A percentile compares a stretch with the other conserved stretches of the same genome.
phyloP scores from a whole-genome alignment of 1,284 basidiomycete genomes.

The Leccinum pallidistipes region DNA sequence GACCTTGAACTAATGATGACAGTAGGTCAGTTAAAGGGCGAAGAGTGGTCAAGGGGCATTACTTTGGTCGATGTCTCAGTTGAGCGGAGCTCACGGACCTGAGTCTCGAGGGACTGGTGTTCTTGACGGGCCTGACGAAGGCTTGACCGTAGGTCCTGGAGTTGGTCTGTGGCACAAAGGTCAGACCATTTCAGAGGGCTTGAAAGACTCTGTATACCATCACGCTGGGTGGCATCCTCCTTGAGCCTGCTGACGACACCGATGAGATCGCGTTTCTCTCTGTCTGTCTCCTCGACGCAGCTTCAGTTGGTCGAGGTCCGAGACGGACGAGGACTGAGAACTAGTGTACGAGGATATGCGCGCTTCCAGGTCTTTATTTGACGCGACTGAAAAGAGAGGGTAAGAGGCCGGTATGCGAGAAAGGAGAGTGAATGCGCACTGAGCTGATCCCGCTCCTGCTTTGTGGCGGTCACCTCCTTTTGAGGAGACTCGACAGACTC shows the following conservation, averaged over 20 bases:
- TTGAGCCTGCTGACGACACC: constrained; percentile 71
- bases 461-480: constrained; percentile 52
- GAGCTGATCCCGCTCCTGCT: constrained; percentile 62
- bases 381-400: constrained; percentile 41
- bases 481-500: constrained; percentile 47
- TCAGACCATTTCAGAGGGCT: constrained; percentile 4
- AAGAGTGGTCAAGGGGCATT: background rate
- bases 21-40: no score
- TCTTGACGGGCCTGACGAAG: constrained; percentile 77
- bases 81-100: constrained; percentile 68
- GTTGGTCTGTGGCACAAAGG: constrained; percentile 52
- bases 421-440: constrained; percentile 41
- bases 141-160: constrained; percentile 62
- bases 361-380: constrained; percentile 52
- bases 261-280: constrained; percentile 79
- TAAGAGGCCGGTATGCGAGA: constrained; percentile 5
- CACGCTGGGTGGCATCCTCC: constrained; percentile 65
- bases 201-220: constrained; percentile 44
- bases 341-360: constrained; percentile 53
- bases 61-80: constrained; percentile 72
- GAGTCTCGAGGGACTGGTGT: constrained; percentile 60
- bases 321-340: constrained; percentile 57
- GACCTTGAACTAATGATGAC: no score
- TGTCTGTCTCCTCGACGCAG: constrained; percentile 68
- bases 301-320: constrained; percentile 56